Evolutionary conservation across 2,329 filamentous ascomycete species (phyloP).

Genomic region (Endoconidiophora laricicola): DNA sequence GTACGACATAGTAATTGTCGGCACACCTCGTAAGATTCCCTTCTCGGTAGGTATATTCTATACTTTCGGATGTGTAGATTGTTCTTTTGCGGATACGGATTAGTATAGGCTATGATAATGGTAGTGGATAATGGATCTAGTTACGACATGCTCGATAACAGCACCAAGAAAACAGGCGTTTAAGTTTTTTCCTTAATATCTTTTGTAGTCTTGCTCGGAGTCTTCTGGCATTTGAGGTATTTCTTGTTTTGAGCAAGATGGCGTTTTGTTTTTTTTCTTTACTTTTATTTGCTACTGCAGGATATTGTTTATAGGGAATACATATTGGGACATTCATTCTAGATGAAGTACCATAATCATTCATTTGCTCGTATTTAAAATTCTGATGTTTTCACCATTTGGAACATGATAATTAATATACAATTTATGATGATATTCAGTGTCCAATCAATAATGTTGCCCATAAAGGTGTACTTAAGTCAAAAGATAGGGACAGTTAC

Average conservation of each 20-base stretch:
- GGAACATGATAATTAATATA: no score
- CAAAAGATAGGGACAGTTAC: no score
- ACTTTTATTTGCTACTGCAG: not conserved
- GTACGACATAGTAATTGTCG: no score
- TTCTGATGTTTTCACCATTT: not conserved
- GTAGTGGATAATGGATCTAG: not conserved
- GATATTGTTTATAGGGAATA: constrained; percentile 1
- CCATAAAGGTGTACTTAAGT: no score
- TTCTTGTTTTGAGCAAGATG: not conserved
- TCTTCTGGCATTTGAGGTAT: not conserved
- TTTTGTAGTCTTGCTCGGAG: not conserved
- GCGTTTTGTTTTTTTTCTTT: not conserved
- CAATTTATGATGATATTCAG: no score
- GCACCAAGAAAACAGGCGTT: not conserved
- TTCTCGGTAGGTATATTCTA: constrained; percentile 1
- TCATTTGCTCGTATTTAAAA: not conserved
- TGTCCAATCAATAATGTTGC: no score
- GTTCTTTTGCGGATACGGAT: not conserved
- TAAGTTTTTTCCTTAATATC: not conserved
- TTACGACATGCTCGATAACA: not conserved
- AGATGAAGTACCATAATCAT: not conserved
- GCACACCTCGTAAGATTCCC: not conserved
- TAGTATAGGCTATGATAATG: no score
- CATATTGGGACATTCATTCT: not conserved
- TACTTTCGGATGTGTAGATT: not conserved